Conservation (phyloP, 306 rosid genomes). For the Castanopsis chinensis region DNA sequence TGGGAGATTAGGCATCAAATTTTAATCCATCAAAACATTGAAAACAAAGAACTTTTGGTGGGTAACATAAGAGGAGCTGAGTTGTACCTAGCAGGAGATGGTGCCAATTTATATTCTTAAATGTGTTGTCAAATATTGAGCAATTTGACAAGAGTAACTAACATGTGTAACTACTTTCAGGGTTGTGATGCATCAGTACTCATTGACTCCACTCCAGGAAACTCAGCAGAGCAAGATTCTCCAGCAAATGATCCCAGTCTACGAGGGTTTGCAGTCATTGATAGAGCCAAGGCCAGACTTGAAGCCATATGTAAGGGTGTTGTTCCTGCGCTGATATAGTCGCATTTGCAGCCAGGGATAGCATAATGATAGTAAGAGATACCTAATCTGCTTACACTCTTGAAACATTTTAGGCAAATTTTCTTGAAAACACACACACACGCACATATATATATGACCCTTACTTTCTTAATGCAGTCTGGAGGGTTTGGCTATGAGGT, state of each 20-base stretch:
- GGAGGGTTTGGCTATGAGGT: slow-evolving; percentile 64
- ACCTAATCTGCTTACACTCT: background rate
- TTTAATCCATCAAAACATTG: too few species aligned
- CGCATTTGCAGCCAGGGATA: slow-evolving; percentile 83
- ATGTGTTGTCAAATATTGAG: background rate
- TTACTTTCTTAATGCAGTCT: slow-evolving; percentile 37
- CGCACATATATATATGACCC: background rate
- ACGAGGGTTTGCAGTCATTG: slow-evolving; percentile 64
- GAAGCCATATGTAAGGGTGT: slow-evolving; percentile 54
- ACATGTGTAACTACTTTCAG: slow-evolving; percentile 24
- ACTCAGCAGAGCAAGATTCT: slow-evolving; percentile 66
- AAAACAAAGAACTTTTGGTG: too few species aligned
- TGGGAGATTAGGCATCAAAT: too few species aligned
- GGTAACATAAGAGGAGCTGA: too few species aligned
- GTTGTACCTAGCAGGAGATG: too few species aligned
- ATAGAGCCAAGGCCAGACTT: slow-evolving; percentile 66
- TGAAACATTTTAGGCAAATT: background rate
- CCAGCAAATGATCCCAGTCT: slow-evolving; percentile 73
- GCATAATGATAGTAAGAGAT: slow-evolving; percentile 54
- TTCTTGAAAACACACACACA: too few species aligned
- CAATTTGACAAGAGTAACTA: background rate
- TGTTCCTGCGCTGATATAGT: slow-evolving; percentile 76
- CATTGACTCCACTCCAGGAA: slow-evolving; percentile 61
- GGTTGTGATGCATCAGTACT: slow-evolving; percentile 80
- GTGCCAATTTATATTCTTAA: too few species aligned